Percentiles rank a stretch among this genome's conserved stretches.
Evolutionary conservation across 169 alveolate species (phyloP).

Genomic region (Theileria parva): DNA sequence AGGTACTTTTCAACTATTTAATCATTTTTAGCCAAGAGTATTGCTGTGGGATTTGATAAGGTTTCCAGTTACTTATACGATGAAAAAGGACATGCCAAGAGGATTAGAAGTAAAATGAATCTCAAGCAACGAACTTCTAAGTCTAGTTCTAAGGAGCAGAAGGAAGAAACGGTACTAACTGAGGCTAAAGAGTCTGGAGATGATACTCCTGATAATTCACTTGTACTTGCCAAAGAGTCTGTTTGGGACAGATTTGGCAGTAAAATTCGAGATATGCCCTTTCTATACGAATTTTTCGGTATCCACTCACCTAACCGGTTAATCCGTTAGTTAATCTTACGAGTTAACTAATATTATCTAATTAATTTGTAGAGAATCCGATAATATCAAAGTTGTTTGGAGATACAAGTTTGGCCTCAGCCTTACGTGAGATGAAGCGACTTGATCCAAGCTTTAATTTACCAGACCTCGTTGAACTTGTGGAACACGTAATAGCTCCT

Average conservation of each 20-base stretch:
- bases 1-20: slow-evolving; percentile 10
- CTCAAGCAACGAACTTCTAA: slow-evolving; percentile 4
- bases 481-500: slow-evolving; percentile 85
- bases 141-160: not conserved
- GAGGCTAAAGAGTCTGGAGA: slow-evolving; percentile 4
- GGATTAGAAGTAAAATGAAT: slow-evolving; percentile 47
- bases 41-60: slow-evolving; percentile 65
- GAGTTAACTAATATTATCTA: not conserved
- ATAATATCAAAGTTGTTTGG: slow-evolving; percentile 81
- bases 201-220: slow-evolving; percentile 45
- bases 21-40: slow-evolving; percentile 33
- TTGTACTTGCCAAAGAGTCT: slow-evolving; percentile 75
- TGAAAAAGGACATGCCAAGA: slow-evolving; percentile 34
- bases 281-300: slow-evolving; percentile 83
- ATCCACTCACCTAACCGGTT: not conserved
- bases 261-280: slow-evolving; percentile 85
- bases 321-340: not conserved
- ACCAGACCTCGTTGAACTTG: slow-evolving; percentile 79
- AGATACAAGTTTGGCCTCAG: slow-evolving; percentile 83
- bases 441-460: slow-evolving; percentile 83
- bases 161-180: not conserved
- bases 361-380: slow-evolving; percentile 70
- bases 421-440: slow-evolving; percentile 85
- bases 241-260: slow-evolving; percentile 86
- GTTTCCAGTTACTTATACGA: slow-evolving; percentile 67